Evolutionary conservation across 306 rosid species (phyloP).

Genomic region (Glycine tomentella): DNA sequence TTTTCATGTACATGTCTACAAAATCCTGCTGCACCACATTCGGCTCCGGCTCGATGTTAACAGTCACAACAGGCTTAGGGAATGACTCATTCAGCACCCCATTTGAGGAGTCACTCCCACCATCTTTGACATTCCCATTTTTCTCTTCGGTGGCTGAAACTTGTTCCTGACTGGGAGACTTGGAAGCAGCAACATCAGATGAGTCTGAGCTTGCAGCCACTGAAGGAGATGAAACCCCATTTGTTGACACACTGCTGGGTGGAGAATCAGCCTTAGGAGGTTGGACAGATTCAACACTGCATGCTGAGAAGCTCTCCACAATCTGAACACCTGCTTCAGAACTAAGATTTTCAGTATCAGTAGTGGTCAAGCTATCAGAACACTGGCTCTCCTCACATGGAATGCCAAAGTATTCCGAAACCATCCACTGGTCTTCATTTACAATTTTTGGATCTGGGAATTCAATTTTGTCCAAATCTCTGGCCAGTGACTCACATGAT

Average conservation of each 20-base stretch:
- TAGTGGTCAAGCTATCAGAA: slow-evolving; percentile 60
- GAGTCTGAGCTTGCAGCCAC: slow-evolving; percentile 63
- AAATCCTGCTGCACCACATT: slow-evolving; percentile 91
- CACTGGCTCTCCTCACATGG: slow-evolving; percentile 69
- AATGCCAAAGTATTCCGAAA: slow-evolving; percentile 79
- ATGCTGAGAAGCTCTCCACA: slow-evolving; percentile 63
- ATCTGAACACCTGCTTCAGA: slow-evolving; percentile 60
- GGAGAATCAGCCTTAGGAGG: slow-evolving; percentile 71
- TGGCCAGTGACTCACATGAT: slow-evolving; percentile 51
- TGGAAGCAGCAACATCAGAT: slow-evolving; percentile 50
- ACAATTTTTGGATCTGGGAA: slow-evolving; percentile 86
- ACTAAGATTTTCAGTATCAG: slow-evolving; percentile 62
- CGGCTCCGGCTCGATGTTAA: slow-evolving; percentile 75
- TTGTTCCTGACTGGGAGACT: slow-evolving; percentile 53
- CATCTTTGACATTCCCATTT: slow-evolving; percentile 57
- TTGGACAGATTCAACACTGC: slow-evolving; percentile 58
- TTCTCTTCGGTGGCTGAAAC: slow-evolving; percentile 54
- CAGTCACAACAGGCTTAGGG: slow-evolving; percentile 60
- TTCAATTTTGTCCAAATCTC: slow-evolving; percentile 80
- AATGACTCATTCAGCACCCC: slow-evolving; percentile 54
- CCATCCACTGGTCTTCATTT: slow-evolving; percentile 87
- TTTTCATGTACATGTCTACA: slow-evolving; percentile 97
- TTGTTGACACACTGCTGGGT: slow-evolving; percentile 65
- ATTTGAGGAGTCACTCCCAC: slow-evolving; percentile 64
- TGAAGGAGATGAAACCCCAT: slow-evolving; percentile 64